These are phyloP conservation scores for Coniferiporia sulphurascens DNA, from an alignment of 1,284 basidiomycete genomes.

Conservation along the genomic window DNA sequence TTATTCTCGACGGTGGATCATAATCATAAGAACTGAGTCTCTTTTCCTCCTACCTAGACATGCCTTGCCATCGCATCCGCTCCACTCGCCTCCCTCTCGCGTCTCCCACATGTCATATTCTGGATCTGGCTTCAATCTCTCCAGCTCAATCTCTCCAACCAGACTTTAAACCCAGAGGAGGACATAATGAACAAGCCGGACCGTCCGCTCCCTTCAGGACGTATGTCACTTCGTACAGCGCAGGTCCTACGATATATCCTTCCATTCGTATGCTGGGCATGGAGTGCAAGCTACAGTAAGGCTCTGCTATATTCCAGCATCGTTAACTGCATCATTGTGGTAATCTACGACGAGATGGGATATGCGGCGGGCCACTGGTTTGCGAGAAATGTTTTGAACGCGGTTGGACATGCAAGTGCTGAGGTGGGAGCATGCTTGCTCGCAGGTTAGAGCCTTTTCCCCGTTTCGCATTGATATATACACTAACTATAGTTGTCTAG, in stretches of 20 bases:
- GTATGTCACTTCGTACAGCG: conserved; percentile 25
- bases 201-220: conserved; percentile 32
- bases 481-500: conserved; percentile 22
- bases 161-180: conserved; percentile 29
- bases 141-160: conserved; percentile 39
- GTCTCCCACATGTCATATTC: conserved; percentile 23
- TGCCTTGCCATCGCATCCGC: conserved; percentile 26
- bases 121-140: conserved; percentile 45
- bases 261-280: conserved; percentile 23
- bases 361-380: conserved; percentile 23
- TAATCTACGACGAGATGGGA: conserved; percentile 28
- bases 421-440: conserved; percentile 31
- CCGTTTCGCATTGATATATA: conserved; percentile 27
- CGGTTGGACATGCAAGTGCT: conserved; percentile 28
- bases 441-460: conserved; percentile 25
- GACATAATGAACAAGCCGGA: conserved; percentile 33
- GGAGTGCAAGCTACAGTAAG: conserved; percentile 24
- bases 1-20: too few relatives aligned
- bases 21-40: too few relatives aligned
- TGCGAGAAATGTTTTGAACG: conserved; percentile 29
- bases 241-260: conserved; percentile 25
- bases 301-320: conserved; percentile 23
- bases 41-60: not conserved
- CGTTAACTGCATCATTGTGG: conserved; percentile 18
- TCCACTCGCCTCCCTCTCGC: conserved; percentile 21